phyloP scores from a whole-genome alignment of 805 yeast species.

The Suhomyces faveliae region DNA sequence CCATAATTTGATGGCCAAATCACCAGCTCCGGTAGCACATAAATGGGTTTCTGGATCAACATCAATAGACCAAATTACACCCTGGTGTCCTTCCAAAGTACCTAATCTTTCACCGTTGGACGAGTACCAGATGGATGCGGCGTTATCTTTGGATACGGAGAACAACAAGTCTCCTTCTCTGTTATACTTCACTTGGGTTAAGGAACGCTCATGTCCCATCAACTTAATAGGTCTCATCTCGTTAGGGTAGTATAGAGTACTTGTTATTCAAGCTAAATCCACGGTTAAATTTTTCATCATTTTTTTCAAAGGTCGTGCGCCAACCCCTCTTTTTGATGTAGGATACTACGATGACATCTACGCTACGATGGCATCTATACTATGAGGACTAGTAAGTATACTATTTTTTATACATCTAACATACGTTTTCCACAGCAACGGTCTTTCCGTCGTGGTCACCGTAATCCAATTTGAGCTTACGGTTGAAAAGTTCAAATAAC shows the following conservation, averaged over 20 bases:
- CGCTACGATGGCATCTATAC: too few species aligned
- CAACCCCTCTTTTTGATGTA: neutral
- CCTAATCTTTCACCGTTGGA: slow-evolving; percentile 96
- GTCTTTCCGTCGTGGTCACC: slow-evolving; percentile 60
- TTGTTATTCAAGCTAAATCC: neutral
- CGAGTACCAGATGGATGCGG: slow-evolving; percentile 90
- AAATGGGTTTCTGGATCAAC: slow-evolving; percentile 67
- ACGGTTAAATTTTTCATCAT: slow-evolving; percentile 12
- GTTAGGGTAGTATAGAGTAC: slow-evolving; percentile 5
- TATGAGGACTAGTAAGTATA: too few species aligned
- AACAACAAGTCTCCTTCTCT: slow-evolving; percentile 92
- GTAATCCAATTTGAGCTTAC: slow-evolving; percentile 62
- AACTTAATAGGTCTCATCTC: slow-evolving; percentile 54
- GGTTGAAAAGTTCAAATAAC: slow-evolving; percentile 66
- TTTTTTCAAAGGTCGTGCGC: slow-evolving; percentile 12
- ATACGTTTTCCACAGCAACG: slow-evolving; percentile 58
- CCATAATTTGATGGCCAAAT: slow-evolving; percentile 84
- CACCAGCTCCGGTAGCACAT: slow-evolving; percentile 89
- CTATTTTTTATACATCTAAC: too few species aligned
- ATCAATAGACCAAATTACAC: slow-evolving; percentile 95
- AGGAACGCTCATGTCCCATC: slow-evolving; percentile 96
- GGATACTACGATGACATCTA: too few species aligned
- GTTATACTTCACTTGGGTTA: slow-evolving; percentile 94
- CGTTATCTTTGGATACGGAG: slow-evolving; percentile 87
- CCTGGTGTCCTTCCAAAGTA: slow-evolving; percentile 78